Conservation (phyloP, 1,284 basidiomycete genomes). For the Rhizopogon hawkerae region DNA sequence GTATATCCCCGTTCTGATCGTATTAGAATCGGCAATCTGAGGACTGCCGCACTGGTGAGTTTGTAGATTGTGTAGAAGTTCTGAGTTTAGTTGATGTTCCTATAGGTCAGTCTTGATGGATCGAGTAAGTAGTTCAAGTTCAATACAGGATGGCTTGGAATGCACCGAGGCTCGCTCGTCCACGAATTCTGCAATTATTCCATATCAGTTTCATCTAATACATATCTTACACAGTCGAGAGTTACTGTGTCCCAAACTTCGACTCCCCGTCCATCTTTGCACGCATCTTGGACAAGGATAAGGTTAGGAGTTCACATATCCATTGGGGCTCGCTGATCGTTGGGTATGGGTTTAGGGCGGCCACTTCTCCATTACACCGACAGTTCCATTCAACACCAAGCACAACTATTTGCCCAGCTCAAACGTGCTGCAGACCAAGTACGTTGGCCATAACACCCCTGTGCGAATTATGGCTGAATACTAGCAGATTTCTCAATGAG, state of each 20-base stretch:
- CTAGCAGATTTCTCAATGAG: conserved; percentile 65
- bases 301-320: conserved; percentile 29
- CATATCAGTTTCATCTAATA: background rate
- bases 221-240: conserved; percentile 50
- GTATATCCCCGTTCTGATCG: background rate
- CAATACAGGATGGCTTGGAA: background rate
- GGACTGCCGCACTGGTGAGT: conserved; percentile 67
- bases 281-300: conserved; percentile 76
- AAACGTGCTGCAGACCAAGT: conserved; percentile 82
- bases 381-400: conserved; percentile 60
- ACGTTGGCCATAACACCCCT: conserved; percentile 5
- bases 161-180: background rate
- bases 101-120: conserved; percentile 64
- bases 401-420: conserved; percentile 85
- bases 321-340: background rate
- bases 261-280: conserved; percentile 90
- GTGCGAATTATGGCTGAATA: background rate
- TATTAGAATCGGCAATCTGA: conserved; percentile 67
- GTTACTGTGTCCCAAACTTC: conserved; percentile 87
- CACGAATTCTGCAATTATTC: background rate
- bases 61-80: background rate
- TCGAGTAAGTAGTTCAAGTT: conserved; percentile 46
- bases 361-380: conserved; percentile 80
- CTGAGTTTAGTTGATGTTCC: conserved; percentile 6
- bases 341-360: conserved; percentile 51